Evolutionary conservation across 2,329 filamentous ascomycete genomes (phyloP), one percentile per base, ranked within the genome.

Genomic region (Aspergillus aculeatinus): DNA sequence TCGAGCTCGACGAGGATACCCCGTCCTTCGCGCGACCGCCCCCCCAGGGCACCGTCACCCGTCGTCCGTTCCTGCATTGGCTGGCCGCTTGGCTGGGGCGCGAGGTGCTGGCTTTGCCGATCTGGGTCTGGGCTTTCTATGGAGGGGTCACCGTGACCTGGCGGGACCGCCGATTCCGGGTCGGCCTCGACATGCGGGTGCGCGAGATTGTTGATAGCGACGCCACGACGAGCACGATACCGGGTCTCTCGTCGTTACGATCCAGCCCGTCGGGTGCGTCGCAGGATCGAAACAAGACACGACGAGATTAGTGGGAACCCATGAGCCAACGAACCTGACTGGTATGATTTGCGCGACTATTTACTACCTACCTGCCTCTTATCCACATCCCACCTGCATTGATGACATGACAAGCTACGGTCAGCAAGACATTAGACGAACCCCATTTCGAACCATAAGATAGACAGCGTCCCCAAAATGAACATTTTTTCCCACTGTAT

Each of bases 101-200:
- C 33, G 95, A 99, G 76, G 65, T 85, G 0, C 80, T 97, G 9
- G 93, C 95, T 0, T 80, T 96, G 50, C 93, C 93, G 0, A 89
- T 99, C 60, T 99, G 95, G 95, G 79, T 86, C 0, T 92, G 89
- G 85, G 95, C 95, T 0, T 90, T 97, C 21, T 86, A 91, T 67
- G 89, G 94, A n/a, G 95, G 95, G 0, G 87, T 89, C 1, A 94
- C 88, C 0, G 91, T 99, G 0, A 85, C 85, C 55, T 99, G 95
- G 96, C 82, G 95, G 58, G 94, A 93, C 0, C 88, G 88, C 69
- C 84, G 81, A 29, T 98, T 98, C 73, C 85, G 85, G 68, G 93
- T 98, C 1, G 86, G 89, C 1, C 83, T 91, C 67, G 90, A 98
- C 73, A 94, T 94, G 82, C 90, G 87, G 54, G 94, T 96, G 27